Conservation (phyloP, 495 filamentous ascomycete genomes). For the Ramalina intermedia region DNA sequence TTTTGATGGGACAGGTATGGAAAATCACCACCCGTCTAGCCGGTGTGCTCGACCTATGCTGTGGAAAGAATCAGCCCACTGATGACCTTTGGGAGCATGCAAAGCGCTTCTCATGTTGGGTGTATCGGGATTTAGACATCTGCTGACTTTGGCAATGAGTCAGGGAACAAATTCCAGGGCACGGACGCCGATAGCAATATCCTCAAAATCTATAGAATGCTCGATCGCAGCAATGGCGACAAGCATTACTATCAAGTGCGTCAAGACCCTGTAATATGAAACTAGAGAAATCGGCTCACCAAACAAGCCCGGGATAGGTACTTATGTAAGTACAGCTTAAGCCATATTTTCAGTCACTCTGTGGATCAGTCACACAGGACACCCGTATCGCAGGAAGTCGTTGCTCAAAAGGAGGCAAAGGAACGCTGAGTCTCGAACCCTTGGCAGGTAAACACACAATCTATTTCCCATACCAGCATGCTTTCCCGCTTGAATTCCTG, state of each 20-base stretch:
- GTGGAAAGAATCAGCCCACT: no score
- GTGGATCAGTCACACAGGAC: background rate
- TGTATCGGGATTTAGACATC: no score
- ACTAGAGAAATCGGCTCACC: conserved; percentile 25
- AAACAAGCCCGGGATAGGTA: conserved; percentile 61
- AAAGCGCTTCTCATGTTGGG: no score
- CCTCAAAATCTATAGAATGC: conserved; percentile 65
- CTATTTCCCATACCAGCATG: conserved; percentile 48
- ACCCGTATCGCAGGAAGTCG: background rate
- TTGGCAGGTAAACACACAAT: conserved; percentile 28
- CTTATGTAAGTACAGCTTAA: conserved; percentile 41
- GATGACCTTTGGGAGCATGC: no score
- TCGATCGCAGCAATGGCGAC: conserved; percentile 38
- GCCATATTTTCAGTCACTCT: background rate
- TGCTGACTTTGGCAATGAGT: no score
- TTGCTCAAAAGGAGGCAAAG: conserved; percentile 19
- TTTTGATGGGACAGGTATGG: conserved; percentile 62
- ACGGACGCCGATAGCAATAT: conserved; percentile 79
- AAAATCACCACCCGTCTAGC: no score
- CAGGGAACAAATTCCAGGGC: conserved; percentile 64
- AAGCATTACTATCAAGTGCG: conserved; percentile 48
- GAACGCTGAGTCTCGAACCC: conserved; percentile 62
- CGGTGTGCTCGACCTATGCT: no score
- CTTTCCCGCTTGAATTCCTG: conserved; percentile 55
- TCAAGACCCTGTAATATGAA: background rate